Evolutionary conservation across 176 grass and related monocot species (phyloP).

Genomic region (Eremochloa ophiuroides): DNA sequence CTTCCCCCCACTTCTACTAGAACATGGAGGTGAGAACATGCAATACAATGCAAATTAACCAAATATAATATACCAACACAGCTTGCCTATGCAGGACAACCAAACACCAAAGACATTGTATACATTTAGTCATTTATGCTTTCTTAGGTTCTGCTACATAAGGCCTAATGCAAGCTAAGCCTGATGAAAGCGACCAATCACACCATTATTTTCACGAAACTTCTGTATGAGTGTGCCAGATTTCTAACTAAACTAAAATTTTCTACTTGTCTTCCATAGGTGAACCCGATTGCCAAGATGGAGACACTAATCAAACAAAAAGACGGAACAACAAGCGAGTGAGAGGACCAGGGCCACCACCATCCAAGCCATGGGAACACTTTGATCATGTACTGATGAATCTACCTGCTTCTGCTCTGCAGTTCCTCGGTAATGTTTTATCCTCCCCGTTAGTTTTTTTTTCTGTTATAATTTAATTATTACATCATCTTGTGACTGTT

Average conservation of each 20-base stretch:
- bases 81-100: background rate
- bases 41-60: background rate
- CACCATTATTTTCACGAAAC: background rate
- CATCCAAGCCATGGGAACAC: constrained; percentile 64
- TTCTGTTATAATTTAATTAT: background rate
- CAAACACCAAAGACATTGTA: background rate
- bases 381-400: constrained; percentile 95
- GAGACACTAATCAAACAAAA: constrained; percentile 43
- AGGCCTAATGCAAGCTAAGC: background rate
- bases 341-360: constrained; percentile 40
- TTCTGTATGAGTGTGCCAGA: constrained; percentile 2
- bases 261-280: constrained; percentile 22
- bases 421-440: constrained; percentile 71
- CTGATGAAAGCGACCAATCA: background rate
- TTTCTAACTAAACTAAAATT: background rate
- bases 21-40: background rate
- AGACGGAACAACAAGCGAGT: constrained; percentile 70
- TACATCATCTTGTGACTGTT: background rate
- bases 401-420: constrained; percentile 86
- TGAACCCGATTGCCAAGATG: constrained; percentile 35
- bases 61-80: background rate
- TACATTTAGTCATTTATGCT: background rate
- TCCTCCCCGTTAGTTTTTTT: background rate
- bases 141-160: background rate
- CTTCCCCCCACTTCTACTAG: background rate